Evolutionary conservation across 2,329 filamentous ascomycete species (phyloP), one percentile per base, ranked within the genome.

Genomic region (Ilyonectria sp.): DNA sequence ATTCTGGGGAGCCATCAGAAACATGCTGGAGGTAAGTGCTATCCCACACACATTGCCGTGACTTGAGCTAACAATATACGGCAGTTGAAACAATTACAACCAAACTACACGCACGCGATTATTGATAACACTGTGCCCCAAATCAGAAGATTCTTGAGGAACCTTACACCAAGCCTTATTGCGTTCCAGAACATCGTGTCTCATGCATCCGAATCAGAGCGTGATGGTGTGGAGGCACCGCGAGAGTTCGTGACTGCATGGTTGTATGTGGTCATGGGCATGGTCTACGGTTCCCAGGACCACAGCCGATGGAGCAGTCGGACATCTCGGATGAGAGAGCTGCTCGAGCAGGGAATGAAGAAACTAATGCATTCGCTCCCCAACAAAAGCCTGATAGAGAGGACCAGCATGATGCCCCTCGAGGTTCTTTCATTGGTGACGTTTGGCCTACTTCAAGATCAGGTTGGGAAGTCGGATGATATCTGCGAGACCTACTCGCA

Each of bases 1-100:
- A 60, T 86, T 80, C 60, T 86, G 84, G 84, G 84, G 83, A 2
- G 81, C 83, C n/a, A 44, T 83, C 0, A 74, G 74, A 62, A 65
- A 59, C 2, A 26, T 80, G 6, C 65, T 82, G 5, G 49, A 63
- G 40, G 81, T 82, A 71, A 71, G 76, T 62, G 11, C 11, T n/a
- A 15, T n/a, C 13, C 2, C 23, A 29, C 21, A 21, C 8, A 21
- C 19, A 55, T 6, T 10, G 40, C 19, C 29, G 19, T 43, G 44
- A 21, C 35, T 33, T 40, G 56, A 23, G 31, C 71, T 72, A 15
- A 74, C 31, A 44, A 17, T 10, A 4, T 40, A 2, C 26, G 7
- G 55, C 66, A 74, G 72, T 15, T 70, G 43, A 56, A 50, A 11
- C 49, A 40, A 33, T 19, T 63, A 10, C 57, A 71, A n/a, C 40